Evolutionary conservation across 306 rosid genomes (phyloP), one percentile per base, ranked within the genome.

Genomic region (Corylus avellana): DNA sequence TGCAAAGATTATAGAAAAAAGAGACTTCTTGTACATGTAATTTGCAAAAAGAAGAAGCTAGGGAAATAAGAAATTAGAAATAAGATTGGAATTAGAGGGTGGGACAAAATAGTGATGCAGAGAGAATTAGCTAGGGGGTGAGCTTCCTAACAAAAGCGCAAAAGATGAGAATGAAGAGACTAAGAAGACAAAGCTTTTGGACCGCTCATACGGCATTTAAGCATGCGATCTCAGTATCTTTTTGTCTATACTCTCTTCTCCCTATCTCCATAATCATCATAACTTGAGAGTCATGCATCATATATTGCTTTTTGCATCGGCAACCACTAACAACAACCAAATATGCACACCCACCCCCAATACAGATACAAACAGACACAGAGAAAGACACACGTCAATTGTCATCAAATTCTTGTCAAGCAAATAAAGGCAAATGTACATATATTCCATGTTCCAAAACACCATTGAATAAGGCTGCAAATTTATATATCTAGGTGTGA

Each of bases 141-240:
- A 22, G 25, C 25, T 22, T 22, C 29, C 44, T 46, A 13, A 13
- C 44, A 62, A 29, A 62, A 27, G 69, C 35, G 35, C 35, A 32
- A 32, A 0, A 32, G 2, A 32, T 25, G 68, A 5, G 69, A 62
- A 62, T 29, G 2, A 1, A 32, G 2, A 32, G 35, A 32, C 35
- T 3, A 32, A 1, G 35, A 32, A 32, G 35, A 32, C 35, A 32
- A 32, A 32, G 2, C 35, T 18, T 62, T 62, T 29, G 27, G 46
- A 62, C 44, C 12, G 39, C n/a, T 62, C n/a, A 62, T 29, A 44
- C 44, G 48, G 47, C 22, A 25, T 2, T 64, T 64, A 64, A 67
- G 72, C 72, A 39, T 67, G 72, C 72, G 72, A 37, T 27, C 64
- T 58, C 13, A 22, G 66, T 25, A 37, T 59, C 37, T 59, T 39